Evolutionary conservation across 768 basidiomycete genomes (phyloP).

Genomic region (Jaapia argillacea): DNA sequence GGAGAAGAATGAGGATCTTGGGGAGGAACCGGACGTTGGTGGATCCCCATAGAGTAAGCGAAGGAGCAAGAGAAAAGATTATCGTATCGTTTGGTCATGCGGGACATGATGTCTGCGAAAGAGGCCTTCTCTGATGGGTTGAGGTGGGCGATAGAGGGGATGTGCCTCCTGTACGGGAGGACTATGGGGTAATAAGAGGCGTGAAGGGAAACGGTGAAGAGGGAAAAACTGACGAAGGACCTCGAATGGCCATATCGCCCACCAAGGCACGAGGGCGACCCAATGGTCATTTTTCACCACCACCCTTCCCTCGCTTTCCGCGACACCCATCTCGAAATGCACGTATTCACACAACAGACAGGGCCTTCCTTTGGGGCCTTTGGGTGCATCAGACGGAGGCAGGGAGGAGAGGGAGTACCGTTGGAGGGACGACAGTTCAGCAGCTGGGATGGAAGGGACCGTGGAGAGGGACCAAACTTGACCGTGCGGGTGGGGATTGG

Average conservation of each 20-base stretch:
- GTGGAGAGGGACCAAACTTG: slow-evolving; percentile 78
- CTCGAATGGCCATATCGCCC: slow-evolving; percentile 94
- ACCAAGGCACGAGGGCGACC: slow-evolving; percentile 86
- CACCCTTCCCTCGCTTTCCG: slow-evolving; percentile 42
- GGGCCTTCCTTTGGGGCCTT: slow-evolving; percentile 43
- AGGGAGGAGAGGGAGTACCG: slow-evolving; percentile 31
- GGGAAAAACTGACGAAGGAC: slow-evolving; percentile 42
- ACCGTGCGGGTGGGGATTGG: slow-evolving; percentile 90
- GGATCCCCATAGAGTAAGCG: slow-evolving; percentile 92
- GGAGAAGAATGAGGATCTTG: slow-evolving; percentile 10
- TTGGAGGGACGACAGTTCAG: slow-evolving; percentile 50
- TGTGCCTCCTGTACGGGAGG: slow-evolving; percentile 68
- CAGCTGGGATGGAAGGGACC: slow-evolving; percentile 60
- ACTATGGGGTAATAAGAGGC: slow-evolving; percentile 29
- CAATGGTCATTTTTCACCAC: slow-evolving; percentile 69
- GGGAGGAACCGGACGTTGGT: slow-evolving; percentile 64
- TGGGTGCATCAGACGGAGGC: slow-evolving; percentile 37
- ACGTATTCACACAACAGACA: slow-evolving; percentile 80
- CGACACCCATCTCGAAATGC: slow-evolving; percentile 42
- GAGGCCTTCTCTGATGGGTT: slow-evolving; percentile 46
- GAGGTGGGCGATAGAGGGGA: slow-evolving; percentile 59
- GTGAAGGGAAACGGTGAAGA: neutral
- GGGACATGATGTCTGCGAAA: slow-evolving; percentile 60
- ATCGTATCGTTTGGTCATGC: slow-evolving; percentile 59
- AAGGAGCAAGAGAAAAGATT: slow-evolving; percentile 82